A percentile compares a stretch with the other conserved stretches of the same genome.
phyloP scores from a whole-genome alignment of 257 asterid genomes.

The Nicotiana otophora region DNA sequence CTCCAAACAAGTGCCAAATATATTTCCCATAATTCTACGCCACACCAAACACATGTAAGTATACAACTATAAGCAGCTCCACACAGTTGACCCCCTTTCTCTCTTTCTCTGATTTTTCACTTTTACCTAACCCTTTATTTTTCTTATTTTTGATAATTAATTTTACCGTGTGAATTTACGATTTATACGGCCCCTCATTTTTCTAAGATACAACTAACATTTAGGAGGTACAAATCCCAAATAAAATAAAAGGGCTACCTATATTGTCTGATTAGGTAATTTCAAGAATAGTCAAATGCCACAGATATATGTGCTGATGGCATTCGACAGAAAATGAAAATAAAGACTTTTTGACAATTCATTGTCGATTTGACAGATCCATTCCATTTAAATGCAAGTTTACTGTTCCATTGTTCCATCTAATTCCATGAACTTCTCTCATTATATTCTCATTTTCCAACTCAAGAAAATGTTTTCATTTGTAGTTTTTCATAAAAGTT shows the following conservation, averaged over 20 bases:
- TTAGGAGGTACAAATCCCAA: neutral
- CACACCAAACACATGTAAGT: neutral
- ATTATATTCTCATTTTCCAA: neutral
- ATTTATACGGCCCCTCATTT: neutral
- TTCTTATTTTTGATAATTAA: too few relatives aligned
- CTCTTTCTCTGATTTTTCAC: neutral
- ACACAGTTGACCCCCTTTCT: neutral
- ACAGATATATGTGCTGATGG: neutral
- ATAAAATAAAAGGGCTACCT: neutral
- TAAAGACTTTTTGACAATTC: neutral
- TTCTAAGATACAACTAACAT: neutral
- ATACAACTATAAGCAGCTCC: neutral
- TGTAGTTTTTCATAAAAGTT: neutral
- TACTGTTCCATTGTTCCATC: neutral
- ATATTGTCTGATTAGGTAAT: neutral
- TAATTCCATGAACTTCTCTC: neutral
- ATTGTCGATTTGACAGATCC: neutral
- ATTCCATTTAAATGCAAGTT: neutral
- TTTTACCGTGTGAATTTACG: too few relatives aligned
- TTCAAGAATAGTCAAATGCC: neutral
- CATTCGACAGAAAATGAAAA: neutral
- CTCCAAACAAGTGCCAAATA: neutral
- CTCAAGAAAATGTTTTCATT: neutral
- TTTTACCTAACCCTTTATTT: neutral
- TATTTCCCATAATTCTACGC: neutral